Evolutionary conservation across 1,284 basidiomycete genomes (phyloP), one percentile per base, ranked within the genome.

Genomic region (Ganoderma boninense): DNA sequence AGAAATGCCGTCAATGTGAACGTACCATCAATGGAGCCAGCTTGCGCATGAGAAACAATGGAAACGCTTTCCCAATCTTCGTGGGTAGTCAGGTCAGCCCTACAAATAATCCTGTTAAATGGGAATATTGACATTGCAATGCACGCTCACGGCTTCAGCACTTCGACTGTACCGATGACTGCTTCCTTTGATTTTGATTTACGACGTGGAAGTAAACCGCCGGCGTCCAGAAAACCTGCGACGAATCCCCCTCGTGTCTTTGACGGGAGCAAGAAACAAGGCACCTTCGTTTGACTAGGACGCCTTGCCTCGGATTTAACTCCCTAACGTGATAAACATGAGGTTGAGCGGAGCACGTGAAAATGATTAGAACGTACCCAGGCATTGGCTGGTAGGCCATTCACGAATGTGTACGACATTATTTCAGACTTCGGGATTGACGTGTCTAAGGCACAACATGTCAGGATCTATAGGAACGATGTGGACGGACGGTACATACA

Each of bases 31-130:
- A 74, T 61, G 16, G 88, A 88, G 14, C 80, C 78, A 43, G 79
- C 81, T 42, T 83, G 81, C 2, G 80, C 71, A 23, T 85, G 79
- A 10, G 83, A 83, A 68, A 86, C 77, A 26, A 93, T 83, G 1
- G 81, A 78, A 0, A 82, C 80, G 52, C 80, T 76, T 63, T 89
- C 86, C 85, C 88, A 92, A 13, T 81, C 80, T n/a, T 82, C 82
- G 69, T 88, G 84, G 60, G 87, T 83, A 8, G 75, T 80, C 65
- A 93, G 79, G 62, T 88, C 86, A 49, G 87, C 86, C 64, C 92
- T 93, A 54, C 26, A 20, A 26, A 32, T 56, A 26, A 32, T 56
- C 69, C 42, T 69, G 64, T 38, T 16, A 43, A 64, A 40, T 32
- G 43, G 18, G 71, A 38, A 57, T 62, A 56, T 52, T 43, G 44